phyloP scores from a whole-genome alignment of 73 alveolate genomes.

The Halteria grandinella region DNA sequence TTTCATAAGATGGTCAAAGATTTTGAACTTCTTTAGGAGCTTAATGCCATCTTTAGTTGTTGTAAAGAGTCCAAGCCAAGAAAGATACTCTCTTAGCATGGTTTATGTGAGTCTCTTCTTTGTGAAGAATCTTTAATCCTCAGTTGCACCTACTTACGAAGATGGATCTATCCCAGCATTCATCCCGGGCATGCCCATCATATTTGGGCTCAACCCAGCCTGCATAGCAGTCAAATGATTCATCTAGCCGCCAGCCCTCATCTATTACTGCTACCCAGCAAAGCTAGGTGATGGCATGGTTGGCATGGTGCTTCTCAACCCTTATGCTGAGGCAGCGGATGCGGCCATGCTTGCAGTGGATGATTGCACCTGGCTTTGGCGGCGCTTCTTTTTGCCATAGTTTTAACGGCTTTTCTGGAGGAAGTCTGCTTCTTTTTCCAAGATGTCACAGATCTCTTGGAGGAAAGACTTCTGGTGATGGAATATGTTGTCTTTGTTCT shows the following conservation, averaged over 20 bases:
- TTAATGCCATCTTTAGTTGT: conserved; percentile 53
- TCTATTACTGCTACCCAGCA: too few species aligned
- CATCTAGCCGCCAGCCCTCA: too few species aligned
- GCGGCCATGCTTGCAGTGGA: too few species aligned
- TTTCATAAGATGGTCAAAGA: conserved; percentile 53
- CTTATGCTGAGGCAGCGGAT: too few species aligned
- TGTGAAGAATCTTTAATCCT: conserved; percentile 51
- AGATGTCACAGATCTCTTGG: conserved; percentile 58
- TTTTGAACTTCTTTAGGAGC: conserved; percentile 53
- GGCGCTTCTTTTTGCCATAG: conserved; percentile 26
- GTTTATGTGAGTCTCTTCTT: conserved; percentile 50
- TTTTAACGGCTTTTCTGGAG: conserved; percentile 13
- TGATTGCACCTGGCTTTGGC: too few species aligned
- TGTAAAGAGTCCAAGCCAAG: conserved; percentile 76
- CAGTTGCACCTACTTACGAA: conserved; percentile 51
- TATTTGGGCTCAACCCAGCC: too few species aligned
- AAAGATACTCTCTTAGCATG: conserved; percentile 71
- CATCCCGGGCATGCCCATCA: too few species aligned
- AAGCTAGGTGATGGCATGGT: too few species aligned
- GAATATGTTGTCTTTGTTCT: conserved; percentile 64
- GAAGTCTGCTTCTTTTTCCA: conserved; percentile 49
- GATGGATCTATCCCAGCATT: too few species aligned
- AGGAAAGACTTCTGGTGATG: conserved; percentile 59
- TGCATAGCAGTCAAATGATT: too few species aligned
- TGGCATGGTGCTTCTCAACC: too few species aligned